Base-by-base conservation (phyloP, 78 protist species). In the Dictyostelium purpureum region DNA sequence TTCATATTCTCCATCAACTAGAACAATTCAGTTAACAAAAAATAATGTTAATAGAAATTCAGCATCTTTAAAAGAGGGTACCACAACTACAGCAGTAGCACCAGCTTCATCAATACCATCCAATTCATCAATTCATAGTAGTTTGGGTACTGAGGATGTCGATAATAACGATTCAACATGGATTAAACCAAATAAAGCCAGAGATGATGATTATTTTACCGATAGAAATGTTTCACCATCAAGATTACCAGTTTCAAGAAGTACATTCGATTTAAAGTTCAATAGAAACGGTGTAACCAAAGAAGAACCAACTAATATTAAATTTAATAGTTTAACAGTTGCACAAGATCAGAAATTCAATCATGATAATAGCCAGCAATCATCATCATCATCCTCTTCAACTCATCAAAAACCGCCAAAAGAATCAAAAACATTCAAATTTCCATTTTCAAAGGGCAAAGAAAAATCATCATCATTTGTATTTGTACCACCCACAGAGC, bases 201-300 rank as follows among this genome's bases (percentile, higher is more conserved):
- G 28, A 12, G n/a, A 42, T 40, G 59, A 45, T 45, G 78, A 43
- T 24, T 37, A 66, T 26, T 11, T 26, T 24, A 33, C 14, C 6
- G 66, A 80, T 10, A 43, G 77, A 80, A 67, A 42, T 40, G 47
- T 28, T 42, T 54, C 79, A 35, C 40, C 66, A 10, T 47, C 79
- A 14, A 26, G 26, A 40, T 40, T 82, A 51, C 69, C 42, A 6
- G 52, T 67, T 4, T 70, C 90, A 70, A 82, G 42, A 57, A 82
- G 90, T 54, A 70, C 90, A 24, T 82, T 70, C n/a, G 90, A 82
- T 2, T 31, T 82, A 38, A 66, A 82, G 24, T n/a, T 12, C 4
- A 6, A 4, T n/a, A 31, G 67, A 6, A 18, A 26, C 11, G 4
- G 5, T 19, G 24, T 16, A 7, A n/a, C 59, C 16, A 74, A 74